Percentiles rank a stretch among this genome's conserved stretches.
phyloP scores from a whole-genome alignment of 495 filamentous ascomycete species.

The Talaromyces stipitatus region DNA sequence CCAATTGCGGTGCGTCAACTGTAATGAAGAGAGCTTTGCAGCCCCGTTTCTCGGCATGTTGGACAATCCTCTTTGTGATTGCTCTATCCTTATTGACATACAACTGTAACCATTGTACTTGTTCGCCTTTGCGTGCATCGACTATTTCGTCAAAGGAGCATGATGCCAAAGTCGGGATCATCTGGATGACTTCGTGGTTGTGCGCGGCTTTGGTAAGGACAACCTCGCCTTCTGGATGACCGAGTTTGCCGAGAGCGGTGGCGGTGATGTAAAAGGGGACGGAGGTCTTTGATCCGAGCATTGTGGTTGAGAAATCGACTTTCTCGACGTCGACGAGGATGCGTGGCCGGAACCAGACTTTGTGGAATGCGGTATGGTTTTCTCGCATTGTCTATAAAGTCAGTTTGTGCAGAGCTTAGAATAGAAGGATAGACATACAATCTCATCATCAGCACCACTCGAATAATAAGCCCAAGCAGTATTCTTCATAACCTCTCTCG shows the following conservation, averaged over 20 bases:
- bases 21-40: constrained; percentile 98
- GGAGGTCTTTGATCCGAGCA: constrained; percentile 77
- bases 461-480: constrained; percentile 96
- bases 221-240: constrained; percentile 83
- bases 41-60: constrained; percentile 85
- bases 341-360: constrained; percentile 92
- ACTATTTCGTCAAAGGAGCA: constrained; percentile 97
- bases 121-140: constrained; percentile 70
- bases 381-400: constrained; percentile 81
- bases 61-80: constrained; percentile 83
- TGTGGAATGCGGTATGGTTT: constrained; percentile 93
- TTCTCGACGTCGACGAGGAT: constrained; percentile 81
- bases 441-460: constrained; percentile 93
- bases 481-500: constrained; percentile 83
- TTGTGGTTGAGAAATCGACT: constrained; percentile 77
- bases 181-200: constrained; percentile 84
- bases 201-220: constrained; percentile 76
- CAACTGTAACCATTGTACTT: constrained; percentile 94
- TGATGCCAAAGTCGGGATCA: constrained; percentile 97
- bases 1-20: constrained; percentile 93
- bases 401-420: background rate
- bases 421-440: constrained; percentile 48
- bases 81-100: constrained; percentile 97
- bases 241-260: constrained; percentile 86
- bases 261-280: constrained; percentile 92